Base-by-base conservation (phyloP, 371 early-diverging fungal species). In the Caulochytrium protostelioides region DNA sequence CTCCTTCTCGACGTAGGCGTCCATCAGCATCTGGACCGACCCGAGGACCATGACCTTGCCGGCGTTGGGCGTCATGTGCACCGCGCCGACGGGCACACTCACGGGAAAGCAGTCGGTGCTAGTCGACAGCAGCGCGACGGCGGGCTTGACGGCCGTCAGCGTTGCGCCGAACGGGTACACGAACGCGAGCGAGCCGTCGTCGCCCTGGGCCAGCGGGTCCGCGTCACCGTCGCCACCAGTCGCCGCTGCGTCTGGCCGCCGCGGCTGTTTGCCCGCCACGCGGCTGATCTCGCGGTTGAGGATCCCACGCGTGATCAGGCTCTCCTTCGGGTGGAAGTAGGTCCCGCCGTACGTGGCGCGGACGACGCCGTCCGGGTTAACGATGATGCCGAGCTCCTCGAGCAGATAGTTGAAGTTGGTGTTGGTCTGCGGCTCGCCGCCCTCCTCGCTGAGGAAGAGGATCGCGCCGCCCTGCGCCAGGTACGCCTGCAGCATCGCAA, bases 341-440 rank as follows among this genome's bases (percentile, higher is more conserved):
- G 63, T 63, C 26, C 6, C 24, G 43, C 59, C 55, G 39, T 58
- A 65, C 12, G 55, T 52, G 6, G 65, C 62, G n/a, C 65, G 37
- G 3, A 54, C 43, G 3, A 65, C 61, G 15, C 55, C 32, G 35
- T 65, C 68, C 21, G 59, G 44, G 37, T 68, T 65, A 18, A 60
- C 59, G 31, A 50, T 49, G 31, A 68, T 62, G 10, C 68, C 68
- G 32, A 52, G 59, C 34, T 68, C 68, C 37, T 68, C 68, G 9
- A 68, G 42, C 2, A 68, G 47, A 39, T 68, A 68, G 41, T 68
- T 68, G 44, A 68, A 68, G 40, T 68, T 68, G 5, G 66, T 55
- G 28, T 52, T 50, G 34, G 26, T 46, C n/a, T 45, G 32, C 2
- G 60, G 40, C 34, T 68, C 68, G 6, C 66, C 66, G 24, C 66